Base-by-base conservation (phyloP, 768 basidiomycete species). In the Stropharia rugosoannulata region DNA sequence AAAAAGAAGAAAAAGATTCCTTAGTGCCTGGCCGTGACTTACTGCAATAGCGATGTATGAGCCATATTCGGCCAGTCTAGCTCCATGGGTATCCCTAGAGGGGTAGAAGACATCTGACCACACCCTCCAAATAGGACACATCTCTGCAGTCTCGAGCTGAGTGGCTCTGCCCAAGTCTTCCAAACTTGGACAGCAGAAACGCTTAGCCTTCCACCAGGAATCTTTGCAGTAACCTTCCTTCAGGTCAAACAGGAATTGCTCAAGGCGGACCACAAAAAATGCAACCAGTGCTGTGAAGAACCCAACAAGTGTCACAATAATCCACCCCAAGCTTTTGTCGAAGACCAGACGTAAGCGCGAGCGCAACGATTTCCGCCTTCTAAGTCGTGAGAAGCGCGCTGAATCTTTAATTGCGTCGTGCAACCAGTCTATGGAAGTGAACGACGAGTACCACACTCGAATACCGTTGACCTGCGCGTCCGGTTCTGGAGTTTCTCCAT, bases 341-440 rank as follows among this genome's bases (percentile, higher is more conserved):
- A 87, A 70, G 9, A 75, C 72, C 27, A 89, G 81, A 18, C 79
- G 79, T 29, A 89, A 58, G 37, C 78, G 81, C 1, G 90, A 86
- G 16, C 89, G 82, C 35, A 86, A 15, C 1, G 94, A 91, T 62
- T 83, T 86, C 54, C 85, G 81, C 47, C 75, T 80, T 51, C 77
- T 81, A 15, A 96, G 77, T 48, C 83, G 80, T 35, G 87, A 82
- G 60, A 89, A 87, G 27, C 95, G 89, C 7, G 83, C 82, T 0
- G 93, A 93, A 66, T 96, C 93, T 70, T 97, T 95, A 75, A 98
- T 93, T 39, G 92, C 83, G 73, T 98, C 96, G 64, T 98, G 96
- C 51, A 98, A 76, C 96, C 95, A 98, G 70, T 98, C 95, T 54
- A 96, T 89, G 16, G 90, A 93, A 0, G 91, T 86, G 73, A 87